Percentiles rank a stretch among this genome's conserved stretches.
These are phyloP conservation scores for Chaetomium strumarium DNA, from an alignment of 2,329 filamentous ascomycete genomes.

Conservation along the genomic window DNA sequence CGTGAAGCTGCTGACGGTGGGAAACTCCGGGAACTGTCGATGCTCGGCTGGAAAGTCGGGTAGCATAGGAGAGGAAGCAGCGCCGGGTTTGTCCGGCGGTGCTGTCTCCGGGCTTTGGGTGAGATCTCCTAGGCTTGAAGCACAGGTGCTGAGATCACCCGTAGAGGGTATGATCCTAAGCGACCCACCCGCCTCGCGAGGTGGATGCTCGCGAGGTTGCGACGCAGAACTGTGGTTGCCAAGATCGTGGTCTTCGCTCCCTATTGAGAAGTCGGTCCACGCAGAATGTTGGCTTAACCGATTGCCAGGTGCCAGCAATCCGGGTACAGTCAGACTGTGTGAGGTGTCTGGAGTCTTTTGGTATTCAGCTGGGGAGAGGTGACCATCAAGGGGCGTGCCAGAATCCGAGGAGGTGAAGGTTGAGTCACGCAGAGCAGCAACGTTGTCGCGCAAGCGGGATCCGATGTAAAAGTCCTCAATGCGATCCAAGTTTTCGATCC, in stretches of 20 bases:
- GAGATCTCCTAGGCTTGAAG: conserved; percentile 20
- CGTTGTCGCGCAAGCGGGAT: conserved; percentile 30
- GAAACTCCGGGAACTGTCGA: conserved; percentile 45
- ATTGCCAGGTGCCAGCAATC: conserved; percentile 38
- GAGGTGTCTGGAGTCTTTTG: conserved; percentile 35
- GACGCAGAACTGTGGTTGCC: conserved; percentile 20
- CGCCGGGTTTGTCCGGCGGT: conserved; percentile 28
- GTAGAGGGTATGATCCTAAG: conserved; percentile 25
- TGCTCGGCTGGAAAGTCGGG: conserved; percentile 24
- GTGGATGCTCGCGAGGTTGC: conserved; percentile 18
- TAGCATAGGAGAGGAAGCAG: conserved; percentile 20
- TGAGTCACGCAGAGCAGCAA: conserved; percentile 31
- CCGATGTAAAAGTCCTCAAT: conserved; percentile 31
- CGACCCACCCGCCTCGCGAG: conserved; percentile 18
- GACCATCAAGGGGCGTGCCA: conserved; percentile 27
- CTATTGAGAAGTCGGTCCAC: conserved; percentile 57
- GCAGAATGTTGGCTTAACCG: conserved; percentile 49
- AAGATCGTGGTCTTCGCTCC: conserved; percentile 41
- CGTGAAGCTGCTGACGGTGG: conserved; percentile 46
- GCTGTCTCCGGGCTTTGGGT: conserved; percentile 30
- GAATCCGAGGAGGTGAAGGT: conserved; percentile 29
- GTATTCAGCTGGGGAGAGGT: conserved; percentile 24
- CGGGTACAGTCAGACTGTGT: conserved; percentile 44
- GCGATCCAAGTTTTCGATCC: conserved; percentile 23
- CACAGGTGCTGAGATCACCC: conserved; percentile 26